Evolutionary conservation across 345 rosid species (phyloP).

Genomic region (Salix udensis): DNA sequence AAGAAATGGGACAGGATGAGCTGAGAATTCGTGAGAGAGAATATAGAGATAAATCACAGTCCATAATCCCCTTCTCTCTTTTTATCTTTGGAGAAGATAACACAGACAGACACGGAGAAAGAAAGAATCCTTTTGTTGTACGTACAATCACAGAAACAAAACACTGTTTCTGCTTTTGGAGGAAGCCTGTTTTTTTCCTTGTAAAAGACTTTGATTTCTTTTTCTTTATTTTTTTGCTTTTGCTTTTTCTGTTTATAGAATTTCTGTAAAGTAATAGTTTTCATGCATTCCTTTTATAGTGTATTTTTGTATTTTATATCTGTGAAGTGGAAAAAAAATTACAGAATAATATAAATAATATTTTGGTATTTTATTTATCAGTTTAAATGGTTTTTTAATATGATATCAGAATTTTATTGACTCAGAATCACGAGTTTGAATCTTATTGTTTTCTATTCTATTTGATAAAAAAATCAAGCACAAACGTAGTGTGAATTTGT

Average conservation of each 20-base stretch:
- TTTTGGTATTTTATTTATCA: too few species aligned
- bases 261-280: neutral
- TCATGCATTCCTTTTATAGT: too few species aligned
- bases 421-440: too few species aligned
- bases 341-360: too few species aligned
- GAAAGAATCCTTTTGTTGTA: neutral
- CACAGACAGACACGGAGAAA: slow-evolving; percentile 1
- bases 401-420: too few species aligned
- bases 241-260: neutral
- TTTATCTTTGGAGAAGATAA: slow-evolving; percentile 33
- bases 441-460: too few species aligned
- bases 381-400: accelerated
- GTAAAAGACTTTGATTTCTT: neutral
- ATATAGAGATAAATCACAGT: slow-evolving; percentile 19
- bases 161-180: neutral
- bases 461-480: too few species aligned
- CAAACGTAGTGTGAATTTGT: accelerated
- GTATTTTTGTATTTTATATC: too few species aligned
- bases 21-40: slow-evolving; percentile 25
- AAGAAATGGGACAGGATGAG: slow-evolving; percentile 20
- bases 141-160: neutral
- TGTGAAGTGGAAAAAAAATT: too few species aligned
- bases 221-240: neutral
- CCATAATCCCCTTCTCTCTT: slow-evolving; percentile 31
- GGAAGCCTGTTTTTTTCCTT: neutral